Evolutionary conservation across 805 yeast species (phyloP).

Genomic region (Ogataea nitratoaversa): DNA sequence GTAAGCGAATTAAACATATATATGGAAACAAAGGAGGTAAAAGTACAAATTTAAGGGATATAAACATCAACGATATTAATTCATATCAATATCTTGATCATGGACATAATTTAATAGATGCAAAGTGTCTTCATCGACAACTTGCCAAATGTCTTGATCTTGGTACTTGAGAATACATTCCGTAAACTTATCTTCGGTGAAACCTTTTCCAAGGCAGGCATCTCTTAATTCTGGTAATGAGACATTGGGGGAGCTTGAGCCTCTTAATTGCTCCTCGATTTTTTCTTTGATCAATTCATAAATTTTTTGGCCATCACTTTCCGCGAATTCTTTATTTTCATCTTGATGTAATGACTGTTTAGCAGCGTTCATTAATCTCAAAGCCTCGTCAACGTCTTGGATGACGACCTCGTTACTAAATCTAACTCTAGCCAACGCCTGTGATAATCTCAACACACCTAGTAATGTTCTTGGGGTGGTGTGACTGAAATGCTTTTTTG

Average conservation of each 20-base stretch:
- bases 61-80: neutral
- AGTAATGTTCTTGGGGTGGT: conserved; percentile 93
- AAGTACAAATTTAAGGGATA: neutral
- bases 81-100: conserved; percentile 7
- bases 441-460: conserved; percentile 88
- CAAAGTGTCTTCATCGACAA: conserved; percentile 47
- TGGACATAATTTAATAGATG: conserved; percentile 1
- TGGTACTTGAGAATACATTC: conserved; percentile 75
- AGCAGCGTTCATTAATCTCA: conserved; percentile 82
- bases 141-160: conserved; percentile 70
- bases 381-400: conserved; percentile 93
- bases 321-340: conserved; percentile 48
- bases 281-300: conserved; percentile 61
- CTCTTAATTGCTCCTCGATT: conserved; percentile 20
- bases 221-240: conserved; percentile 50
- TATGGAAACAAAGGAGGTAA: neutral
- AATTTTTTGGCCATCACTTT: conserved; percentile 64
- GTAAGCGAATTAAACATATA: neutral
- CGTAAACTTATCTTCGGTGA: conserved; percentile 70
- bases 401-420: conserved; percentile 66
- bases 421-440: conserved; percentile 88
- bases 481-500: conserved; percentile 78
- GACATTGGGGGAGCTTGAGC: conserved; percentile 31
- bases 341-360: conserved; percentile 70
- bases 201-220: conserved; percentile 74